phyloP scores from a whole-genome alignment of 2,329 filamentous ascomycete genomes.

The Chaetomiaceae sp. region DNA sequence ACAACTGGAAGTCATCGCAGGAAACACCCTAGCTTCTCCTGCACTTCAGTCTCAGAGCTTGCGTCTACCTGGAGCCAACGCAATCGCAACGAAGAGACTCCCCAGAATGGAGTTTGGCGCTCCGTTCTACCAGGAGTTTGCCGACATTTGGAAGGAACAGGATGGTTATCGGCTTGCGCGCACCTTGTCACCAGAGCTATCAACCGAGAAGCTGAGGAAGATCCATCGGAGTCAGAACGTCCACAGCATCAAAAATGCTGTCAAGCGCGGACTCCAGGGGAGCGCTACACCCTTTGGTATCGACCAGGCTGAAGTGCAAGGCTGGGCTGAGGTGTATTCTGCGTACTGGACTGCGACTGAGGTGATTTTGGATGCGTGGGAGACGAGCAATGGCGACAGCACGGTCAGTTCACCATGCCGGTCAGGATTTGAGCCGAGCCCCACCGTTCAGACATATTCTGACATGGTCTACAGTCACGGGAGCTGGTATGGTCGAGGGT shows the following conservation, averaged over 20 bases:
- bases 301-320: constrained; percentile 60
- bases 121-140: constrained; percentile 66
- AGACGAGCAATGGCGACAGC: constrained; percentile 36
- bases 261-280: constrained; percentile 65
- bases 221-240: constrained; percentile 67
- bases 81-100: background rate
- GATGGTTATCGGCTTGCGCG: constrained; percentile 69
- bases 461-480: constrained; percentile 5
- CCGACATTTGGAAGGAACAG: constrained; percentile 54
- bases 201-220: constrained; percentile 56
- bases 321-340: constrained; percentile 83
- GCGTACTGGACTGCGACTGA: constrained; percentile 78
- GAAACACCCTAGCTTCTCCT: background rate
- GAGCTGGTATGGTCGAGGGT: constrained; percentile 68
- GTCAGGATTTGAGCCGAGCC: too few relatives aligned
- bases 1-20: too few relatives aligned
- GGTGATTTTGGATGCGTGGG: constrained; percentile 62
- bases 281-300: constrained; percentile 49
- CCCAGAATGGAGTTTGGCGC: constrained; percentile 51
- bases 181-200: constrained; percentile 66
- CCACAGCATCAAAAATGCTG: constrained; percentile 58
- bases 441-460: background rate
- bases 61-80: constrained; percentile 1
- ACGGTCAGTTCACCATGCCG: constrained; percentile 27
- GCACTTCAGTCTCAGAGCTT: too few relatives aligned